Percentiles rank a stretch among this genome's conserved stretches.
Conservation (phyloP, 2,329 filamentous ascomycete genomes). For the Hypoxylon rubiginosum region DNA sequence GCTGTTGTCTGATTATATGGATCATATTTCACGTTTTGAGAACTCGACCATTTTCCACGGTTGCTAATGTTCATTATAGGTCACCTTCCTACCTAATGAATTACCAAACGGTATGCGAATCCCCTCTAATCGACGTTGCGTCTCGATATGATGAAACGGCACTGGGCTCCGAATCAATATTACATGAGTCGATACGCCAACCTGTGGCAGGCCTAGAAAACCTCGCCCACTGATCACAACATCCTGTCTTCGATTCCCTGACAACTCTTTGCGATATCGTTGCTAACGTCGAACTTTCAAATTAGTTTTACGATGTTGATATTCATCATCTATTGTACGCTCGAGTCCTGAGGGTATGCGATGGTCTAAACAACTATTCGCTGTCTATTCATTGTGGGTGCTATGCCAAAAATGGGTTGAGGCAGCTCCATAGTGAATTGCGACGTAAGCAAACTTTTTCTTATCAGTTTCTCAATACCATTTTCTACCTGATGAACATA, state of each 20-base stretch:
- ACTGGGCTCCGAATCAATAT: constrained; percentile 88
- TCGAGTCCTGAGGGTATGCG: neutral
- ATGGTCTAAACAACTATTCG: neutral
- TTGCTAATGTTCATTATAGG: constrained; percentile 23
- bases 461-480: constrained; percentile 25
- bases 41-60: constrained; percentile 24
- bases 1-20: constrained; percentile 82
- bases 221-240: constrained; percentile 90
- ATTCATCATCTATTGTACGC: too few relatives aligned
- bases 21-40: constrained; percentile 44
- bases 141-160: constrained; percentile 83
- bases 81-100: neutral
- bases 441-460: constrained; percentile 36
- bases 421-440: neutral
- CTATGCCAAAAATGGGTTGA: neutral
- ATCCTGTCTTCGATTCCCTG: constrained; percentile 9
- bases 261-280: neutral
- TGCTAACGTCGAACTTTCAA: constrained; percentile 23
- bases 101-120: constrained; percentile 49
- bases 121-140: constrained; percentile 37
- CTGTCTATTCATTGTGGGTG: neutral
- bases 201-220: constrained; percentile 99
- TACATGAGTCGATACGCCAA: constrained; percentile 87
- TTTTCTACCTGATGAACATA: constrained; percentile 65
- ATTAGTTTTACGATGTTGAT: constrained; percentile 3